Percentiles rank a stretch among this genome's conserved stretches.
These are phyloP conservation scores for Hydnomerulius pinastri DNA, from an alignment of 768 basidiomycete species.

Conservation along the genomic window DNA sequence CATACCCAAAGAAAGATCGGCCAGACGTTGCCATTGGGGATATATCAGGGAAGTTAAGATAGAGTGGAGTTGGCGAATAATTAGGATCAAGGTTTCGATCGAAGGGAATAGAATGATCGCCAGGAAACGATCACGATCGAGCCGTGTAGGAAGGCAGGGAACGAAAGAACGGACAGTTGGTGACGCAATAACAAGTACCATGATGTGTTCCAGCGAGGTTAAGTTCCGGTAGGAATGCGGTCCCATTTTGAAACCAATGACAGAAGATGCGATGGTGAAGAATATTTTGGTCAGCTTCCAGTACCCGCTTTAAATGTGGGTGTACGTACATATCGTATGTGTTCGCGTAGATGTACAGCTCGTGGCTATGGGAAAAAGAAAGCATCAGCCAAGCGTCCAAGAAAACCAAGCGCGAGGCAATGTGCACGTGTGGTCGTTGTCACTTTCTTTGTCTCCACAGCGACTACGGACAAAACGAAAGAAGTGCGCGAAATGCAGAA, in stretches of 20 bases:
- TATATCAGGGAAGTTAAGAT: background rate
- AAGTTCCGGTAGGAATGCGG: background rate
- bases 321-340: slow-evolving; percentile 61
- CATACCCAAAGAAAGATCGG: background rate
- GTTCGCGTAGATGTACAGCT: slow-evolving; percentile 73
- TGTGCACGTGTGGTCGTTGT: too few species aligned
- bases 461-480: too few species aligned
- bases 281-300: slow-evolving; percentile 5
- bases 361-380: slow-evolving; percentile 53
- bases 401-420: background rate
- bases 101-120: background rate
- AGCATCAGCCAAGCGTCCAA: slow-evolving; percentile 1
- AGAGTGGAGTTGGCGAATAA: background rate
- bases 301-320: background rate
- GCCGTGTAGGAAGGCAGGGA: background rate
- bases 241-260: background rate
- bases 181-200: background rate
- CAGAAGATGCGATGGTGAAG: background rate
- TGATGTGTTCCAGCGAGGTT: too few species aligned
- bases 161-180: background rate
- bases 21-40: background rate
- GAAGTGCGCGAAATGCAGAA: too few species aligned
- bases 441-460: too few species aligned
- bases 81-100: background rate
- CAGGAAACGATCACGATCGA: slow-evolving; percentile 1